Conservation (phyloP, 352 stramenopile species). For the Pythium aristosporum region DNA sequence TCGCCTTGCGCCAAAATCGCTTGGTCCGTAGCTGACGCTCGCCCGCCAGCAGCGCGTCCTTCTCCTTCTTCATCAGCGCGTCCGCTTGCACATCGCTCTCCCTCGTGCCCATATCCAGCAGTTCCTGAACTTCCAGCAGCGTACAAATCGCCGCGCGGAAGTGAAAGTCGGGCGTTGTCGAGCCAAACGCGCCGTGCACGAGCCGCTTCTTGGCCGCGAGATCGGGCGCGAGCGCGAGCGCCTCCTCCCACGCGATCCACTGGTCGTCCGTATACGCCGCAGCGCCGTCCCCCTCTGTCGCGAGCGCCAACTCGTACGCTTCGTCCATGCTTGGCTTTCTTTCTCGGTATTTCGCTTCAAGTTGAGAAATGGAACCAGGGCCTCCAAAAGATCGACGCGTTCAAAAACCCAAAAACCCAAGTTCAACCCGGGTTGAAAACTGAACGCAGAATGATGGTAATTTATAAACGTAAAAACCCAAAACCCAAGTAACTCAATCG, state of each 20-base stretch:
- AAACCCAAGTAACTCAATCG: no score
- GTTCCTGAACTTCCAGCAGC: constrained; percentile 39
- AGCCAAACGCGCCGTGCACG: constrained; percentile 12
- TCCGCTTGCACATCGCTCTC: constrained; percentile 22
- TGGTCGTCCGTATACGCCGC: constrained; percentile 19
- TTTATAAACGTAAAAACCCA: no score
- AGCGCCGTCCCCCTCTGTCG: constrained; percentile 4
- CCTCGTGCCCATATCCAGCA: constrained; percentile 24
- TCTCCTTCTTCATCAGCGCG: constrained; percentile 23
- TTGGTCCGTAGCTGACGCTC: constrained; percentile 27
- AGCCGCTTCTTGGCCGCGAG: constrained; percentile 23
- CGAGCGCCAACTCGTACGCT: constrained; percentile 20
- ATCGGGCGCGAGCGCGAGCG: constrained; percentile 24
- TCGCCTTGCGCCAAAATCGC: constrained; percentile 26
- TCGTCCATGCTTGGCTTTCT: constrained; percentile 15
- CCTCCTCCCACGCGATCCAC: constrained; percentile 28
- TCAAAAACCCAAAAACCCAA: constrained; percentile 3
- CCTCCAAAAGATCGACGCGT: neutral
- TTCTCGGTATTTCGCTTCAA: neutral
- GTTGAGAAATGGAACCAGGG: neutral
- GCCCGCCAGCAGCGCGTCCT: neutral
- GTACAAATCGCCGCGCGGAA: constrained; percentile 21
- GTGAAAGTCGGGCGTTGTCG: constrained; percentile 11
- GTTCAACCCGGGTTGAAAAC: neutral
- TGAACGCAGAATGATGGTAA: neutral